Percentiles rank a stretch among this genome's conserved stretches.
phyloP scores from a whole-genome alignment of 2,329 filamentous ascomycete species.

The Microdochium trichocladiopsis region DNA sequence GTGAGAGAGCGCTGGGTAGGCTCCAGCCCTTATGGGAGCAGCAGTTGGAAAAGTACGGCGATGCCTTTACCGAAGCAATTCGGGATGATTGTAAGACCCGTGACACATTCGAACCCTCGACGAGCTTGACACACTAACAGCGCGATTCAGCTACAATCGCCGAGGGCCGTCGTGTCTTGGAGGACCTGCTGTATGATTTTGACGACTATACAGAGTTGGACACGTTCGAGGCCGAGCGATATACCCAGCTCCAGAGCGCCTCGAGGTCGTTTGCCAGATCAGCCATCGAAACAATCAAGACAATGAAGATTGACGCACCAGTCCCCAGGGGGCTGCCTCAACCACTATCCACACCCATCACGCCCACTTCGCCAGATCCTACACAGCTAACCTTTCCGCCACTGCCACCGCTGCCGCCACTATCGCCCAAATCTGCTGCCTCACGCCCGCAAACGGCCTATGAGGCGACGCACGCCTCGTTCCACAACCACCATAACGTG shows the following conservation, averaged over 20 bases:
- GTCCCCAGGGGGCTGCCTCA: neutral
- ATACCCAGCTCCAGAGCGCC: slow-evolving; percentile 27
- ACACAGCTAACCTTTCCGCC: neutral
- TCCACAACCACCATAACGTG: neutral
- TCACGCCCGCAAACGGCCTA: neutral
- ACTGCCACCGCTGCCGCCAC: neutral
- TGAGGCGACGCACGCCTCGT: neutral
- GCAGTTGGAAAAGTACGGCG: slow-evolving; percentile 26
- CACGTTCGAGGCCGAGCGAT: slow-evolving; percentile 26
- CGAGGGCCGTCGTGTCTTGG: slow-evolving; percentile 20
- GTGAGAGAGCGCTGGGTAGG: slow-evolving; percentile 27
- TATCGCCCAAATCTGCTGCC: neutral
- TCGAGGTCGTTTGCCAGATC: slow-evolving; percentile 25
- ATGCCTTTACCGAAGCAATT: slow-evolving; percentile 26
- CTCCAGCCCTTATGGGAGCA: slow-evolving; percentile 29
- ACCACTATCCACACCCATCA: neutral
- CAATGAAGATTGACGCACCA: neutral
- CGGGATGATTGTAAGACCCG: slow-evolving; percentile 26
- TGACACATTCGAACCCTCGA: neutral
- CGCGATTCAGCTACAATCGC: slow-evolving; percentile 9
- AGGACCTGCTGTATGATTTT: slow-evolving; percentile 34
- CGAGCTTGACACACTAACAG: slow-evolving; percentile 6
- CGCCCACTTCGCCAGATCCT: neutral
- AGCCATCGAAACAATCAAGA: neutral
- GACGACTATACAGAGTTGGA: slow-evolving; percentile 32